A percentile compares a stretch with the other conserved stretches of the same genome.
Conservation (phyloP, 768 basidiomycete genomes). For the Termitomyces sp. region DNA sequence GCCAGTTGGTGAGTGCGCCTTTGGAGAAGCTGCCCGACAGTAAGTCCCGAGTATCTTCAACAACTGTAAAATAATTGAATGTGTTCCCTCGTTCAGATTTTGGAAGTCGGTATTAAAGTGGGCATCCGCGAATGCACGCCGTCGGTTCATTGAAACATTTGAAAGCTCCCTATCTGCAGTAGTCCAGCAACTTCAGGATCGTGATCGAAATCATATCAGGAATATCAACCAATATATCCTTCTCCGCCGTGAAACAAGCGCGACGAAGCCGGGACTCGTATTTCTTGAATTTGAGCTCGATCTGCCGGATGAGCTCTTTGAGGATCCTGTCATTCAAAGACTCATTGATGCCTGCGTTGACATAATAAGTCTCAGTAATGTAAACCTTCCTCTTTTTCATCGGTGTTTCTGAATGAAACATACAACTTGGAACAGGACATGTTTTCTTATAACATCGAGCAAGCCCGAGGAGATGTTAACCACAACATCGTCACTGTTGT, state of each 20-base stretch:
- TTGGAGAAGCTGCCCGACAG: slow-evolving; percentile 39
- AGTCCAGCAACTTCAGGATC: slow-evolving; percentile 39
- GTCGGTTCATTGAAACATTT: slow-evolving; percentile 37
- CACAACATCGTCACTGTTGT: slow-evolving; percentile 41
- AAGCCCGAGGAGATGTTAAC: slow-evolving; percentile 33
- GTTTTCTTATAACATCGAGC: too few species aligned
- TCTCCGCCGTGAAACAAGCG: neutral
- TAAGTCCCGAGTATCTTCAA: slow-evolving; percentile 33
- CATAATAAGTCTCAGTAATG: too few species aligned
- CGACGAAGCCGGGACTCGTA: too few species aligned
- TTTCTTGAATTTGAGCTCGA: too few species aligned
- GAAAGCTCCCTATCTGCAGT: slow-evolving; percentile 33
- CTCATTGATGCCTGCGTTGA: too few species aligned
- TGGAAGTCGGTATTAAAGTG: slow-evolving; percentile 27
- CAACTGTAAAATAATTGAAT: slow-evolving; percentile 12
- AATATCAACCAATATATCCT: too few species aligned
- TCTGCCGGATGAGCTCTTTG: too few species aligned
- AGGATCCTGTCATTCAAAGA: too few species aligned
- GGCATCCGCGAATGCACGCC: too few species aligned
- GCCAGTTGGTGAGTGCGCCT: slow-evolving; percentile 30
- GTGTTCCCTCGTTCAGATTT: slow-evolving; percentile 27
- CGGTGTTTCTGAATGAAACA: too few species aligned
- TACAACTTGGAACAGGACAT: slow-evolving; percentile 10
- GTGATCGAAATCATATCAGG: slow-evolving; percentile 27
- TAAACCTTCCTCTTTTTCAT: too few species aligned